Evolutionary conservation across 768 basidiomycete genomes (phyloP).

Genomic region (Mycena rebaudengoi): DNA sequence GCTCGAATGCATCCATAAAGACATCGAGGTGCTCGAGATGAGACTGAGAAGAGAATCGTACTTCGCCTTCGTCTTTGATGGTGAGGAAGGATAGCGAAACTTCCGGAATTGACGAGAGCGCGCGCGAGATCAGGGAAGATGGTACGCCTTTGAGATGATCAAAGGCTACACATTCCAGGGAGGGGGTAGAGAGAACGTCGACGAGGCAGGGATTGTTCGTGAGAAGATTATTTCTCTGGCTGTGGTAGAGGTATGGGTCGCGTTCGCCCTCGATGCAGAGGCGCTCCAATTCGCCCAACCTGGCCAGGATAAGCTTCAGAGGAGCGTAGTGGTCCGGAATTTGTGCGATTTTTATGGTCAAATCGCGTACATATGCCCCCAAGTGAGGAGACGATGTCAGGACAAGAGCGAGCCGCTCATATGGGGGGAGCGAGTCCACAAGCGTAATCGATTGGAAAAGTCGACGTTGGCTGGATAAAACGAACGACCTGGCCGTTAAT

Average conservation of each 20-base stretch:
- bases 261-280: not conserved
- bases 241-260: too few relatives aligned
- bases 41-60: not conserved
- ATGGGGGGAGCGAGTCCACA: not conserved
- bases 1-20: not conserved
- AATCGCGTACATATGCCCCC: not conserved
- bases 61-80: not conserved
- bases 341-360: not conserved
- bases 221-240: not conserved
- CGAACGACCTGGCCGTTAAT: not conserved
- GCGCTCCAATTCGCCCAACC: not conserved
- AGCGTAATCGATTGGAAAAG: constrained; percentile 5
- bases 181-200: not conserved
- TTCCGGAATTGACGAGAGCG: not conserved
- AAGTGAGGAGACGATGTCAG: constrained; percentile 10
- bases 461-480: constrained; percentile 1
- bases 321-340: not conserved
- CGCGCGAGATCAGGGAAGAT: not conserved
- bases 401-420: not conserved
- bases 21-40: not conserved
- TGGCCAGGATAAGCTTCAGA: not conserved
- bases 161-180: not conserved
- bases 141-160: not conserved
- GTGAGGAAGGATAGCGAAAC: not conserved
- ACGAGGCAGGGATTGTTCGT: not conserved